Evolutionary conservation across 257 asterid species (phyloP).

Genomic region (Rauvolfia tetraphylla): DNA sequence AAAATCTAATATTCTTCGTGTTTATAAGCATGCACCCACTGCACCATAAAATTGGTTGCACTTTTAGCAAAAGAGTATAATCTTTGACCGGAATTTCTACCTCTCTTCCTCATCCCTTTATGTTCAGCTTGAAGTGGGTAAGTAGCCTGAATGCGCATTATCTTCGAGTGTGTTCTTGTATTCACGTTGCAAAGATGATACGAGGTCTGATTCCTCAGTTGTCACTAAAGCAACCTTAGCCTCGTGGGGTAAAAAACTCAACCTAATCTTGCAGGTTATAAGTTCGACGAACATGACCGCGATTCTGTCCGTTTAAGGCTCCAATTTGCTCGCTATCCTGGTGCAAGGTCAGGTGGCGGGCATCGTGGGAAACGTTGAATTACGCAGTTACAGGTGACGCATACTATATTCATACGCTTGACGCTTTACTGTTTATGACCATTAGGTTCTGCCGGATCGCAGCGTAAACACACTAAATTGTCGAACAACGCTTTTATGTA

Average conservation of each 20-base stretch:
- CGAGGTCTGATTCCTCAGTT: slow-evolving; percentile 12
- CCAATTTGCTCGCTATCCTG: slow-evolving; percentile 75
- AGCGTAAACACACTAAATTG: slow-evolving; percentile 35
- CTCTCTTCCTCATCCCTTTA: not conserved
- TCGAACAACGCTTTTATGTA: slow-evolving; percentile 52
- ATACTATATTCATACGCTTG: slow-evolving; percentile 38
- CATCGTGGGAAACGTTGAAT: slow-evolving; percentile 63
- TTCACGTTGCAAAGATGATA: slow-evolving; percentile 4
- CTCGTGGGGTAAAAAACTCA: slow-evolving; percentile 29
- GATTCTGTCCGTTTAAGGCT: slow-evolving; percentile 57
- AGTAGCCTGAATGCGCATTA: slow-evolving; percentile 3
- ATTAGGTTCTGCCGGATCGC: slow-evolving; percentile 25
- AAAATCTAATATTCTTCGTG: not conserved
- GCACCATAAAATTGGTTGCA: not conserved
- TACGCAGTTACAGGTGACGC: slow-evolving; percentile 53
- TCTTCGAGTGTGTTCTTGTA: slow-evolving; percentile 6
- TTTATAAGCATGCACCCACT: not conserved
- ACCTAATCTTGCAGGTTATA: slow-evolving; percentile 80
- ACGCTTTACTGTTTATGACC: slow-evolving; percentile 34
- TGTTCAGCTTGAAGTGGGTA: not conserved
- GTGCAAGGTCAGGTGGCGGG: slow-evolving; percentile 79
- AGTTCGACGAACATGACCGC: slow-evolving; percentile 67
- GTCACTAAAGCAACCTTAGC: slow-evolving; percentile 10
- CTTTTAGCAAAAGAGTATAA: not conserved
- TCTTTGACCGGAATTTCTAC: not conserved